Evolutionary conservation across 2,329 filamentous ascomycete species (phyloP), one percentile per base, ranked within the genome.

Genomic region (Epichloe sibirici): DNA sequence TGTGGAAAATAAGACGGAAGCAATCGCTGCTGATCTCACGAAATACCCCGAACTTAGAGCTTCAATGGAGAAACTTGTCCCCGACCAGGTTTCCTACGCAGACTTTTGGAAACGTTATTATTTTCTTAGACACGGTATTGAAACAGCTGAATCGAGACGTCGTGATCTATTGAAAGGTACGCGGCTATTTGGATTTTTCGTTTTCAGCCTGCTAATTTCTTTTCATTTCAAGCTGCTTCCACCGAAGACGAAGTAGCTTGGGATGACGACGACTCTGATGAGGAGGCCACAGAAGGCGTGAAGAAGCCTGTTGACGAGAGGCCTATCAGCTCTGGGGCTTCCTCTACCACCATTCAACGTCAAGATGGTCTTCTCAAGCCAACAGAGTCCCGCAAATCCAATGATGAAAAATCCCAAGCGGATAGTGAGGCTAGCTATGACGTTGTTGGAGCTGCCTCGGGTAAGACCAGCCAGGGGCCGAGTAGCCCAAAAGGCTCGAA

Each of bases 361-460:
- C 73, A 71, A 49, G 65, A 71, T 55, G 63, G 63, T 45, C 64
- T 64, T n/a, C 71, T 81, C 47, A 88, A 88, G 67, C 76, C 83
- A 25, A 52, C 71, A 34, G 81, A 86, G 60, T 73, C 82, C 17
- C 83, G 88, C 47, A 81, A 78, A 62, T 94, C 90, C 28, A 86
- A 94, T 62, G 90, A 95, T 63, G 86, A 90, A 66, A 90, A 91
- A 66, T 94, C 88, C 28, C 87, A 93, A 59, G 83, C 90, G 7
- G 93, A 93, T 62, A 96, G 91, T 65, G 93, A 98, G 61, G 88
- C 88, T 17, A 95, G 90, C 71, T 98, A 98, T 67, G 93, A 98
- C 66, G 78, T 98, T 37, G 89, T 98, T 45, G 86, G 86, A 7
- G 83, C 85, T 5, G 75, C 82, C 45, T 90, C 86, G 49, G 87